phyloP scores from a whole-genome alignment of 805 yeast species.

The Yamadazyma paraphyllophila region DNA sequence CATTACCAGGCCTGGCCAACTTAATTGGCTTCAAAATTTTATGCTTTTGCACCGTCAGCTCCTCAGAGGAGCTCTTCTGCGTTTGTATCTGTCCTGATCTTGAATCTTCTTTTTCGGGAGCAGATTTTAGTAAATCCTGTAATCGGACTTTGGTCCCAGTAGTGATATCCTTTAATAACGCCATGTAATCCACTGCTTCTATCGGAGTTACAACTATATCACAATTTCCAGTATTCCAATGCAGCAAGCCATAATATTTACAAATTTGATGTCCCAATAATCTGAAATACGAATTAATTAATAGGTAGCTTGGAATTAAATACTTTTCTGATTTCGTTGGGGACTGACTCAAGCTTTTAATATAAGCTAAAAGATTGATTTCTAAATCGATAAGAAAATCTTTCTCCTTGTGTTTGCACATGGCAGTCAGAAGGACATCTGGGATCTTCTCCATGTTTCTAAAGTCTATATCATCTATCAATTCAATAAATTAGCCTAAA shows the following conservation, averaged over 20 bases:
- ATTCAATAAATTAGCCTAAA: neutral
- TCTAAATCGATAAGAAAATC: neutral
- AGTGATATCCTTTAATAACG: neutral
- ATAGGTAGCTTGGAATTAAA: neutral
- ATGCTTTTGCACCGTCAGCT: neutral
- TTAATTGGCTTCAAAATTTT: neutral
- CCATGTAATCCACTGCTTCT: conserved; percentile 1
- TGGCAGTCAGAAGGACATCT: neutral
- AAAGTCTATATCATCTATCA: neutral
- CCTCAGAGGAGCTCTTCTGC: neutral
- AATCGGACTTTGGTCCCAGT: neutral
- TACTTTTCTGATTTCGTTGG: neutral
- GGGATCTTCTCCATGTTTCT: neutral
- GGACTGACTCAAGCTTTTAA: neutral
- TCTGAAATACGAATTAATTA: conserved; percentile 60
- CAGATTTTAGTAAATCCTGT: neutral
- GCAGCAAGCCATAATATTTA: conserved; percentile 62
- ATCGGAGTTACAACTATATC: conserved; percentile 22
- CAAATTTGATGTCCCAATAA: conserved; percentile 69
- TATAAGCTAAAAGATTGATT: neutral
- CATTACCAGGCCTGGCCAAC: neutral
- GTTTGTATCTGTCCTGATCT: neutral
- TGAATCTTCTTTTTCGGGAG: neutral
- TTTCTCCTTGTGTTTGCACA: neutral
- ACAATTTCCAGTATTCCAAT: conserved; percentile 28